Evolutionary conservation across 306 rosid species (phyloP).

Genomic region (Prunus mume): DNA sequence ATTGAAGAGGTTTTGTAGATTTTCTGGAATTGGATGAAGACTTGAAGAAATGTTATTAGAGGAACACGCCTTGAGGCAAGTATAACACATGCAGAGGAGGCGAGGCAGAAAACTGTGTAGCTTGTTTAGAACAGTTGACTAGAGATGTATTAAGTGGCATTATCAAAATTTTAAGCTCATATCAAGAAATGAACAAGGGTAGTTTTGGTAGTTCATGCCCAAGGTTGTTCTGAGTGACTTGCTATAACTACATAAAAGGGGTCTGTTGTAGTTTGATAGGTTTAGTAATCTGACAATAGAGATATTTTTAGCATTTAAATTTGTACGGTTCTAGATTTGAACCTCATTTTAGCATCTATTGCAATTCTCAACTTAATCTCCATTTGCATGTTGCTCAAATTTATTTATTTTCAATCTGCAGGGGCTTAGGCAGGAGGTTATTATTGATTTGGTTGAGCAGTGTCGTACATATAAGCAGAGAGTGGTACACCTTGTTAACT

Average conservation of each 20-base stretch:
- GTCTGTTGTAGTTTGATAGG: not conserved
- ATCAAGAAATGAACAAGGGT: not conserved
- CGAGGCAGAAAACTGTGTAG: no score
- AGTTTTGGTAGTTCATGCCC: not conserved
- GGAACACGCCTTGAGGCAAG: not conserved
- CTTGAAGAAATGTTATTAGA: not conserved
- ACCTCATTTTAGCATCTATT: not conserved
- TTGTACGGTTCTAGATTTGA: not conserved
- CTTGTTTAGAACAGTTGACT: not conserved
- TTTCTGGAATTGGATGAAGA: not conserved
- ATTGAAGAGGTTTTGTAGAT: not conserved
- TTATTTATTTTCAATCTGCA: constrained; percentile 24
- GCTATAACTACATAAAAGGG: not conserved
- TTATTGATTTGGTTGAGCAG: constrained; percentile 90
- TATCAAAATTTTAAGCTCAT: not conserved
- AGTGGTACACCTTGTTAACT: constrained; percentile 96
- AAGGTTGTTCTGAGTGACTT: not conserved
- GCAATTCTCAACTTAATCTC: not conserved
- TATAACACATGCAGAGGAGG: not conserved
- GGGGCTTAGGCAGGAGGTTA: constrained; percentile 94
- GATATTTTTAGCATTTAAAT: not conserved
- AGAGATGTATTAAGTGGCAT: not conserved
- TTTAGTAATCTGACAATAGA: not conserved
- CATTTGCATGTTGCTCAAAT: not conserved
- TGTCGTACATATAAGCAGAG: constrained; percentile 92